A percentile compares a stretch with the other conserved stretches of the same genome.
phyloP scores from a whole-genome alignment of 371 early-diverging fungal genomes.

The Mortierella polycephala region DNA sequence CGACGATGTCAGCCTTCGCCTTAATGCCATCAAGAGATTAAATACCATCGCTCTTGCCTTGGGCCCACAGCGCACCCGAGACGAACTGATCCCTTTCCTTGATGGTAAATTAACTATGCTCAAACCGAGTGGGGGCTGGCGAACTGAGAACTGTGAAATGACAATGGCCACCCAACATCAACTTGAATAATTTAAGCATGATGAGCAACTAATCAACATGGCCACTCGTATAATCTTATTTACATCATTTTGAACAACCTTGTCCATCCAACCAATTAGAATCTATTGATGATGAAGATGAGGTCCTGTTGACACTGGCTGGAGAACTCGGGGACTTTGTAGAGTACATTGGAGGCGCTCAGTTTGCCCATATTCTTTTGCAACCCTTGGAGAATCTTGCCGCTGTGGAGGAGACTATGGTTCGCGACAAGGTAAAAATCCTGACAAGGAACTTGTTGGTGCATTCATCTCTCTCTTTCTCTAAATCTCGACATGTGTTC shows the following conservation, averaged over 20 bases:
- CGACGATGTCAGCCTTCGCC: slow-evolving; percentile 92
- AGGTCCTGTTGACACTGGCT: slow-evolving; percentile 92
- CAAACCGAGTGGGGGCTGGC: neutral
- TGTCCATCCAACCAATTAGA: slow-evolving; percentile 62
- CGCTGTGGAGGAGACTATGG: slow-evolving; percentile 96
- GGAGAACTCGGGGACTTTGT: slow-evolving; percentile 93
- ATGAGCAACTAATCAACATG: slow-evolving; percentile 3
- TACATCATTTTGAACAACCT: neutral
- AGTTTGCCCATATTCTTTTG: slow-evolving; percentile 86
- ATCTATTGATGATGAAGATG: slow-evolving; percentile 98
- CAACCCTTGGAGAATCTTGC: slow-evolving; percentile 95
- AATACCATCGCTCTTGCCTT: slow-evolving; percentile 93
- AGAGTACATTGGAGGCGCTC: slow-evolving; percentile 91
- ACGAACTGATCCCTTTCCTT: slow-evolving; percentile 96
- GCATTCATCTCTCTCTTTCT: slow-evolving; percentile 1
- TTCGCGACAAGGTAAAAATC: slow-evolving; percentile 90
- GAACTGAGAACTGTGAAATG: neutral
- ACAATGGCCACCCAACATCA: too few relatives aligned
- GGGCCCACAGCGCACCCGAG: slow-evolving; percentile 94
- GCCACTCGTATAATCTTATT: neutral
- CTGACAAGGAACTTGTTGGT: neutral
- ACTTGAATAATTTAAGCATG: neutral
- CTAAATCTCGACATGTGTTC: neutral
- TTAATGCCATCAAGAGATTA: slow-evolving; percentile 92
- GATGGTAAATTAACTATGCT: slow-evolving; percentile 75